Percentiles rank a stretch among this genome's conserved stretches.
phyloP scores from a whole-genome alignment of 495 filamentous ascomycete species.

The Polyplosphaeria fusca region DNA sequence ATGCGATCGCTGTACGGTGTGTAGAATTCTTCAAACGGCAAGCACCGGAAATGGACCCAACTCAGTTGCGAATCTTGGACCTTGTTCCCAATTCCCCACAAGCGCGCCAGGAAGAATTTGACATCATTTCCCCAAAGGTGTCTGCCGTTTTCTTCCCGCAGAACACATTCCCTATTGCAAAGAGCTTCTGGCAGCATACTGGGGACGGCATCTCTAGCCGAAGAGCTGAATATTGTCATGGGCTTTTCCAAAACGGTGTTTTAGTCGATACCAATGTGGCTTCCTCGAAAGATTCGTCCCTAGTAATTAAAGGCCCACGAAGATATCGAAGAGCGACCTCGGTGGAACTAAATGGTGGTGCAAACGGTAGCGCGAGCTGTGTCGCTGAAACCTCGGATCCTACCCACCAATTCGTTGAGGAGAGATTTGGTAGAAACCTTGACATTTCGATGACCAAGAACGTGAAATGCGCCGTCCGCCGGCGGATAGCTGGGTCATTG shows the following conservation, averaged over 20 bases:
- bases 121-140: slow-evolving; percentile 45
- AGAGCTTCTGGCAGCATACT: slow-evolving; percentile 93
- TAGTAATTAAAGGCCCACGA: slow-evolving; percentile 40
- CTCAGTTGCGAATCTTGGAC: slow-evolving; percentile 61
- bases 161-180: slow-evolving; percentile 64
- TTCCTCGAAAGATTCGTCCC: slow-evolving; percentile 14
- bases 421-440: slow-evolving; percentile 90
- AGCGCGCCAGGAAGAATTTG: slow-evolving; percentile 29
- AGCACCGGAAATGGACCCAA: slow-evolving; percentile 46
- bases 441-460: slow-evolving; percentile 70
- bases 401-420: slow-evolving; percentile 79
- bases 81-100: slow-evolving; percentile 53
- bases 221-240: slow-evolving; percentile 81
- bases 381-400: slow-evolving; percentile 58
- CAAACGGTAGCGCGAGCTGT: slow-evolving; percentile 33
- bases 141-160: slow-evolving; percentile 70
- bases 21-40: slow-evolving; percentile 64
- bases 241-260: slow-evolving; percentile 65
- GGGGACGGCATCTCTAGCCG: slow-evolving; percentile 94
- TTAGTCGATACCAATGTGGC: slow-evolving; percentile 50
- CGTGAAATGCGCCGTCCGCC: slow-evolving; percentile 80
- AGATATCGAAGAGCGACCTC: slow-evolving; percentile 63
- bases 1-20: slow-evolving; percentile 64
- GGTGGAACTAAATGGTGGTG: slow-evolving; percentile 40
- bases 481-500: slow-evolving; percentile 84